phyloP scores from a whole-genome alignment of 1,284 basidiomycete genomes.

The Ceraceosorus guamensis region DNA sequence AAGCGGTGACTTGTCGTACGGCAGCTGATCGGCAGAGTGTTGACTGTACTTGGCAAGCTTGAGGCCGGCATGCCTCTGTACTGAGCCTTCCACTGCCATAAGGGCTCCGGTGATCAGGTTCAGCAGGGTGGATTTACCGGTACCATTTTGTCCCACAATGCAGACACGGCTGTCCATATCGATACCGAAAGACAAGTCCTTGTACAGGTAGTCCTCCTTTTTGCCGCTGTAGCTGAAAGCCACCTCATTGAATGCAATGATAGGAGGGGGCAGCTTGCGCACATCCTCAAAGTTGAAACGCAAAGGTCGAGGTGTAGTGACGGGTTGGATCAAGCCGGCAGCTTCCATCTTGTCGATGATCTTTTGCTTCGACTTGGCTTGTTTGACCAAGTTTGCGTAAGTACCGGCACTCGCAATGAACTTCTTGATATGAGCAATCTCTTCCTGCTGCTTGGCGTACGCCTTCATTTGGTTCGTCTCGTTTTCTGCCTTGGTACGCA shows the following conservation, averaged over 20 bases:
- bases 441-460: constrained; percentile 95
- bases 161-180: constrained; percentile 87
- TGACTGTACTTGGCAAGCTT: constrained; percentile 91
- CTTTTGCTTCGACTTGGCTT: constrained; percentile 99
- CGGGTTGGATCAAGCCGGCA: constrained; percentile 88
- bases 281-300: constrained; percentile 96
- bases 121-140: constrained; percentile 93
- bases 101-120: constrained; percentile 84
- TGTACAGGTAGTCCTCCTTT: constrained; percentile 78
- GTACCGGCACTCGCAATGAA: constrained; percentile 97
- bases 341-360: constrained; percentile 99
- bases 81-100: constrained; percentile 72
- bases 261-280: constrained; percentile 85
- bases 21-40: constrained; percentile 96
- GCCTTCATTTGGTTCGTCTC: constrained; percentile 99
- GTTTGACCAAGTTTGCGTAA: constrained; percentile 94
- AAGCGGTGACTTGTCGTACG: constrained; percentile 83
- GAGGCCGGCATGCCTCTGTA: constrained; percentile 78
- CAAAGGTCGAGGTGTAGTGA: constrained; percentile 66
- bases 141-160: constrained; percentile 96
- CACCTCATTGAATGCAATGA: constrained; percentile 89
- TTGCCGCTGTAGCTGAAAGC: constrained; percentile 91
- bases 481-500: constrained; percentile 91
- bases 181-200: constrained; percentile 76
- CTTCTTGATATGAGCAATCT: constrained; percentile 95